Evolutionary conservation across 257 asterid genomes (phyloP), one percentile per base, ranked within the genome.

Genomic region (Haberlea rhodopensis): DNA sequence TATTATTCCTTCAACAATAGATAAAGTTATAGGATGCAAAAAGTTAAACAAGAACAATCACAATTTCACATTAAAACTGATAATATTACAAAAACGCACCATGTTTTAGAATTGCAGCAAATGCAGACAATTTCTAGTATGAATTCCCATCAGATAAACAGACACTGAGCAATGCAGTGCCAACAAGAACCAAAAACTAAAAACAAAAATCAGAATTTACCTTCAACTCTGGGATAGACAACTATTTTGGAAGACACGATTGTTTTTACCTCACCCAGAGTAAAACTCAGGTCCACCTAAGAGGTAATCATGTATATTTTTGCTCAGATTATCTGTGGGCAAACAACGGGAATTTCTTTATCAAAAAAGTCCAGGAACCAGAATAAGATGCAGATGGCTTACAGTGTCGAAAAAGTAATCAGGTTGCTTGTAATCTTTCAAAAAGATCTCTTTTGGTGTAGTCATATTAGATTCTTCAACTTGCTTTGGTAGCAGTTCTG

Each of bases 351-450:
- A 27, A 22, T 6, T 3, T 59, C 26, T 22, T 6, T n/a, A 48
- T 8, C 62, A 53, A 2, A 31, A 29, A 62, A 55, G 8, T n/a
- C n/a, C n/a, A n/a, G n/a, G 6, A 23, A 57, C 20, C 51, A 71
- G 51, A 49, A 54, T 6, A 53, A 16, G 11, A 48, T 46, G 67
- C 18, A 21, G 20, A 13, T 60, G 24, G 32, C 65, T 19, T 82
- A 89, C 97, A 79, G 80, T 73, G 23, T 92, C 97, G 63, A 92
- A 89, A 64, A 75, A 89, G 77, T 87, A 92, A 67, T 84, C 91
- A 20, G 99, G 96, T 73, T 83, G 89, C 75, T 87, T 85, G 86
- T 89, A 89, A 74, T 92, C 99, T 84, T 90, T 92, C 21, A 92
- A 75, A 40, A 88, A 92, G 23, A 92, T 89, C 85, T 92, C 99